Conservation (phyloP, 2,329 filamentous ascomycete genomes). For the Corinectria fuckeliana region DNA sequence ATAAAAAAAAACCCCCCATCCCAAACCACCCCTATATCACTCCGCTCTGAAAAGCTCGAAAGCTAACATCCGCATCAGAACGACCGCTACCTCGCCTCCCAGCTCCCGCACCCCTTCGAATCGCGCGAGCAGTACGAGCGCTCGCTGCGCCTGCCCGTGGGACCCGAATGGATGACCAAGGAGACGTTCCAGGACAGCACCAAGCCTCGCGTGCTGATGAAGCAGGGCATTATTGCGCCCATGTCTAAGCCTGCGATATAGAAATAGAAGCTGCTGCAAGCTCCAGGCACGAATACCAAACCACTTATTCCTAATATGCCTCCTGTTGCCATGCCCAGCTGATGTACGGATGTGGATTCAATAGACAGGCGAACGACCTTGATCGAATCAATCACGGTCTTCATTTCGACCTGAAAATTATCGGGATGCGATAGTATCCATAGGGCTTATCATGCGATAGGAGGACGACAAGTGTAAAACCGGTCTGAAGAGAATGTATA, state of each 20-base stretch:
- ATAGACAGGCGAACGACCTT: no score
- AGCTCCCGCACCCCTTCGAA: conserved; percentile 90
- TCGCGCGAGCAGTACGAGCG: conserved; percentile 88
- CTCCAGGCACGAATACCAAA: conserved; percentile 10
- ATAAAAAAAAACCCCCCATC: conserved; percentile 37
- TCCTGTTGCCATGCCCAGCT: not conserved
- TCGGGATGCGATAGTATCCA: no score
- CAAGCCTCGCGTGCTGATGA: conserved; percentile 88
- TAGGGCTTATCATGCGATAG: no score
- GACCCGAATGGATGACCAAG: conserved; percentile 97
- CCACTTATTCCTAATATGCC: conserved; percentile 5
- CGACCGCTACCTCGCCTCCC: conserved; percentile 82
- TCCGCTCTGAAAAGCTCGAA: not conserved
- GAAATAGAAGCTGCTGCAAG: conserved; percentile 12
- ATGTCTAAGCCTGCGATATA: conserved; percentile 75
- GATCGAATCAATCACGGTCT: no score
- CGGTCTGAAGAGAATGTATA: not conserved
- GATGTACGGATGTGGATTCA: no score
- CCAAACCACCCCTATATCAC: not conserved
- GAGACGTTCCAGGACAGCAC: conserved; percentile 88
- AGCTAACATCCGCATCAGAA: conserved; percentile 60
- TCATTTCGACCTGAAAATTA: not conserved
- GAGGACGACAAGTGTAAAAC: not conserved
- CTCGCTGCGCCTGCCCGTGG: conserved; percentile 83
- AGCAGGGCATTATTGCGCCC: conserved; percentile 87